phyloP scores from a whole-genome alignment of 805 yeast genomes.

The Lachancea mirantina region DNA sequence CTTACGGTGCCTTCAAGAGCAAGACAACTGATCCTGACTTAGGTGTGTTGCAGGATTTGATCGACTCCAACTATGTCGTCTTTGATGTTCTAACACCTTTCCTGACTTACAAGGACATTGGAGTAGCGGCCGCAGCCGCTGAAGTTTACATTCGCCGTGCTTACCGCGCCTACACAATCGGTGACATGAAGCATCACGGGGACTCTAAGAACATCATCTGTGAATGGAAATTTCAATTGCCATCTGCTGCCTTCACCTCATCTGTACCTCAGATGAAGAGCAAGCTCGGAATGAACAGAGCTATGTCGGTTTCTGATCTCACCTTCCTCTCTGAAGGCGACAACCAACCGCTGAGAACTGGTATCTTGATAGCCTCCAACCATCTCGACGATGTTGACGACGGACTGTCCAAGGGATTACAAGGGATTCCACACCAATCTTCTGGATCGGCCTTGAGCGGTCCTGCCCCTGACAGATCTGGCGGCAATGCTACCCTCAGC shows the following conservation, averaged over 20 bases:
- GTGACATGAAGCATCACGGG: conserved; percentile 59
- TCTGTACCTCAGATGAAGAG: conserved; percentile 49
- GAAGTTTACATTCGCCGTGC: conserved; percentile 96
- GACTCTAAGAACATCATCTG: conserved; percentile 57
- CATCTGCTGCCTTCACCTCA: conserved; percentile 73
- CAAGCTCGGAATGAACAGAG: conserved; percentile 60
- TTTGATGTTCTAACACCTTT: conserved; percentile 94
- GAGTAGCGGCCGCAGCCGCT: conserved; percentile 92
- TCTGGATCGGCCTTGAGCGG: conserved; percentile 35
- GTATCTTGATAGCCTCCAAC: conserved; percentile 71
- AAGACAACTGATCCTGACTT: conserved; percentile 77
- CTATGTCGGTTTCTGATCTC: conserved; percentile 88
- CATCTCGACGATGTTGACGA: conserved; percentile 91
- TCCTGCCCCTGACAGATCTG: conserved; percentile 46
- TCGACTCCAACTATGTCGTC: conserved; percentile 92
- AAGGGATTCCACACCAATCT: conserved; percentile 49
- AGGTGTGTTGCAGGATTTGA: conserved; percentile 77
- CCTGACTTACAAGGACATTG: conserved; percentile 72
- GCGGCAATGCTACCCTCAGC: conserved; percentile 38
- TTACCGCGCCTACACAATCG: conserved; percentile 89
- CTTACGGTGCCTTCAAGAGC: conserved; percentile 76
- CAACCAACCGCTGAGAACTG: conserved; percentile 63
- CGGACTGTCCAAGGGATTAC: conserved; percentile 66
- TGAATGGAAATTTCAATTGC: conserved; percentile 85
- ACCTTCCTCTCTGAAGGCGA: conserved; percentile 76